Evolutionary conservation across 257 asterid genomes (phyloP), one percentile per base, ranked within the genome.

Genomic region (Linaria vulgaris): DNA sequence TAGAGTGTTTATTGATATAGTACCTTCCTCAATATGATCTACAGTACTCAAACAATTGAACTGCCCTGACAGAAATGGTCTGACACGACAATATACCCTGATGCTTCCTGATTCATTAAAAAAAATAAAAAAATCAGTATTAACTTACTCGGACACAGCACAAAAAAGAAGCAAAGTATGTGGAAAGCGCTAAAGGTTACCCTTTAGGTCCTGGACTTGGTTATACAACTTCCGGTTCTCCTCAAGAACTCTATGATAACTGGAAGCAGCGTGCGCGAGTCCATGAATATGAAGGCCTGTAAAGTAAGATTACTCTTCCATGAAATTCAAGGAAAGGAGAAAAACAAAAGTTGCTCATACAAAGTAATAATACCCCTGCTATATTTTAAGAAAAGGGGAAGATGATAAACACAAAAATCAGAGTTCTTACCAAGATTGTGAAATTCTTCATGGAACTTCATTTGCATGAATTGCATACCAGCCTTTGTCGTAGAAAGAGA

Each of bases 121-220:
- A 57, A 39, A 58, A 65, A 54, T 11, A 46, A 69, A 58, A 57
- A 39, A 58, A 25, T 14, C 30, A 54, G 24, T 48, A 37, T 75
- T 52, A 52, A 54, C 49, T 53, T 57, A 63, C 47, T 48, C 17
- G 13, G 49, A 57, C 41, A 59, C 48, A 56, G 16, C 55, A 55
- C 24, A 27, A 59, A 55, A 13, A 34, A 31, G 68, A 25, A 72
- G 21, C 7, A 27, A 62, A 77, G 16, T 23, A 34, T 47, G 8
- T 14, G 19, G 22, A 37, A 51, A 54, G 56, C 25, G 58, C 30
- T 41, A 17, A 63, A 13, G 46, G 45, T 68, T 79, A 94, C 99
- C 99, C 68, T 88, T 94, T 27, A 94, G 88, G 76, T 94, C 99
- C 72, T 94, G 99, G 69, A 94, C 99, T 90, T 94, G 95, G 79